Percentiles rank a stretch among this genome's conserved stretches.
These are phyloP conservation scores for Sphaerulina vaccinii DNA, from an alignment of 2,329 filamentous ascomycete species.

Conservation along the genomic window DNA sequence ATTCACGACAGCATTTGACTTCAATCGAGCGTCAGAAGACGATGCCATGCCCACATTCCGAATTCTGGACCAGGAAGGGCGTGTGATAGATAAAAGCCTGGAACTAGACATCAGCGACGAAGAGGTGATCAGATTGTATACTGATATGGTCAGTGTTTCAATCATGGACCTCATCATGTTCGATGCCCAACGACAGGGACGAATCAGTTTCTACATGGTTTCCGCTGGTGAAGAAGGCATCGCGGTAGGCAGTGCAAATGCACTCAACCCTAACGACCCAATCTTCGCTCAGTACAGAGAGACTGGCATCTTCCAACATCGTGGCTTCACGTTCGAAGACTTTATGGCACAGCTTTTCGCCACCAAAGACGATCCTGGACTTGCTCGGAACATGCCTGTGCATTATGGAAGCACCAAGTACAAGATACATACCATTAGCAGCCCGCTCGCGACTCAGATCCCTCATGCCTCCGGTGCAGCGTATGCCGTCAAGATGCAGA, in stretches of 20 bases:
- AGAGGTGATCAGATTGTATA: conserved; percentile 62
- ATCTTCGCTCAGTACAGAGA: conserved; percentile 95
- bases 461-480: conserved; percentile 85
- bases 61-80: conserved; percentile 83
- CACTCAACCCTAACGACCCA: conserved; percentile 78
- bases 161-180: conserved; percentile 99
- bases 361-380: conserved; percentile 75
- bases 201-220: conserved; percentile 94
- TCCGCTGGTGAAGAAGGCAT: conserved; percentile 93
- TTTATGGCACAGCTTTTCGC: conserved; percentile 97
- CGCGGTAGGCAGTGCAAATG: conserved; percentile 82
- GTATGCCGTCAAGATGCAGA: conserved; percentile 82
- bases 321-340: conserved; percentile 80
- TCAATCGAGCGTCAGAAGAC: conserved; percentile 70
- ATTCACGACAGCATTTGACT: conserved; percentile 78
- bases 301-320: conserved; percentile 83
- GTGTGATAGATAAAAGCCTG: conserved; percentile 72
- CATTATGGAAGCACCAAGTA: conserved; percentile 85
- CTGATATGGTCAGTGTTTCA: conserved; percentile 65
- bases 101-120: conserved; percentile 63
- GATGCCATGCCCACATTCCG: conserved; percentile 86
- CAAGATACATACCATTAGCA: conserved; percentile 86
- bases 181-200: conserved; percentile 92
- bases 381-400: conserved; percentile 92
- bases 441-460: conserved; percentile 82